Evolutionary conservation across 202 grass and related monocot genomes (phyloP), one percentile per base, ranked within the genome.

Genomic region (Eragrostis tef): DNA sequence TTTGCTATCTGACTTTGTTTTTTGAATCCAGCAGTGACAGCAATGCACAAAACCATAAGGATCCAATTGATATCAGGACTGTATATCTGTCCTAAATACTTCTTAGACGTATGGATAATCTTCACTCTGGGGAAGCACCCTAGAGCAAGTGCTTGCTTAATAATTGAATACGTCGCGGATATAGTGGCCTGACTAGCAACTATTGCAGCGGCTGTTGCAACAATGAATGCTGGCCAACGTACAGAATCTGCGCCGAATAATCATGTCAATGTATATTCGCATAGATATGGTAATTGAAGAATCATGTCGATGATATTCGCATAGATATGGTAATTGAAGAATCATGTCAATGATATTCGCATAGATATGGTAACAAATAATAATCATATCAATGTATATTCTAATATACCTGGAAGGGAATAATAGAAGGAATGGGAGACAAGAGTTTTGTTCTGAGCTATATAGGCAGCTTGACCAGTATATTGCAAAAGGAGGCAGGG

Each of bases 121-220:
- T 84, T 94, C 67, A 94, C 92, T 66, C 88, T 69, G 43, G 91
- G 91, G 19, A 94, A 94, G 82, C 91, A 94, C 26, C 91, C 91
- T 64, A 94, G 76, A 21, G 91, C 88, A 82, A 85, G 86, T 15
- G 91, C 91, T 87, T 94, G 91, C 67, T 94, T 94, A 71, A 94
- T 88, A 51, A 91, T 94, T 39, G 92, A 94, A 85, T 89, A 89
- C 1, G 92, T 94, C 1, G 89, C 89, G 6, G 92, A 94, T 82
- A 94, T 94, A 19, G 92, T 94, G 52, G 88, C 92, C 82, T 94
- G 89, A 71, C 92, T 94, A 76, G 92, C 89, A 82, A 94, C 89
- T 48, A 94, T 25, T 56, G 84, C 92, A 42, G 89, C 86, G 64
- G 84, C 84, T 69, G 89, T 94, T 73, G 92, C 92, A 68, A 91